Evolutionary conservation across 2,329 filamentous ascomycete genomes (phyloP), one percentile per base, ranked within the genome.

Genomic region (Neofusicoccum sp.): DNA sequence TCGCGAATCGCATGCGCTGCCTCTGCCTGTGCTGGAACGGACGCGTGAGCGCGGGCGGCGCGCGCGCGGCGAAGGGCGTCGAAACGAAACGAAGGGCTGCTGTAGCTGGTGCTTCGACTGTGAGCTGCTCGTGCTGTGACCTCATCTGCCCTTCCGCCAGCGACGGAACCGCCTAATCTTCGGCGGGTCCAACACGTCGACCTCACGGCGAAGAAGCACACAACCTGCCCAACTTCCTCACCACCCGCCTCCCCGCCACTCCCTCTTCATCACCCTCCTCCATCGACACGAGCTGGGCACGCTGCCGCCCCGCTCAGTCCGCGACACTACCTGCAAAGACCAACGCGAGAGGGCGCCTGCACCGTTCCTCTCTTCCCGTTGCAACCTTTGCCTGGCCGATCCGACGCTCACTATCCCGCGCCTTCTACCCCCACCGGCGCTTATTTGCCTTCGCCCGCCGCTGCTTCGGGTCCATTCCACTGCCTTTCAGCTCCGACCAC

Each of bases 231-330:
- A 44, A 54, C 65, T 65, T 61, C 65, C 59, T 44, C 29, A 66
- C 66, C 65, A 69, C 65, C 65, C 62, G 64, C 65, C 39, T 54
- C 48, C 60, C 41, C 54, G 54, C 41, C 54, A 39, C 49, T 56
- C 41, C 50, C 61, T 56, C 49, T 62, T 39, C 49, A 45, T 48
- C 61, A 44, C 9, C 49, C n/a, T 28, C 31, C 34, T 39, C 39
- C 61, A 62, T 62, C 50, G 43, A 45, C 41, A 47, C 61, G 50
- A 56, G 61, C 61, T 62, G 61, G 16, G 43, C 41, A 29, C 33
- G 28, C 12, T 33, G 43, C 43, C 43, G 34, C 28, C 36, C 29
- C n/a, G 43, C 34, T 29, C 22, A 43, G 50, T 22, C 49, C 33
- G 36, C 44, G 33, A 49, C 33, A 39, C 28, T 39, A 22, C 37